These are phyloP conservation scores for Aspergillus neoniger DNA, from an alignment of 2,329 filamentous ascomycete species.

Conservation along the genomic window DNA sequence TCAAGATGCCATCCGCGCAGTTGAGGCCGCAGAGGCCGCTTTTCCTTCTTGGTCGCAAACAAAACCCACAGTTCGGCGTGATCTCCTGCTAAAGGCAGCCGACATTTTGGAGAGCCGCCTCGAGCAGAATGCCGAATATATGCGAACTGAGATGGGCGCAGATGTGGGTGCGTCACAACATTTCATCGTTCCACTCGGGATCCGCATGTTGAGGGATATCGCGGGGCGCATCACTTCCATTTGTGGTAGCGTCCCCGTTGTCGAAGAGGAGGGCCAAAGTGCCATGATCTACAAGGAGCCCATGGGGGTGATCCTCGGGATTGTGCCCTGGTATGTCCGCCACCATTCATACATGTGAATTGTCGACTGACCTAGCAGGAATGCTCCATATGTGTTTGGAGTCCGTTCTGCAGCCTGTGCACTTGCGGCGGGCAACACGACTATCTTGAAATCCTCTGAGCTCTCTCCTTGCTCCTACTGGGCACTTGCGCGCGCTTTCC, in stretches of 20 bases:
- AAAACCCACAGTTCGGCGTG: slow-evolving; percentile 62
- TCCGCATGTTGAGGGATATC: slow-evolving; percentile 50
- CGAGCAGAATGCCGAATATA: slow-evolving; percentile 60
- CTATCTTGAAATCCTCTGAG: slow-evolving; percentile 71
- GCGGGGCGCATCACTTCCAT: slow-evolving; percentile 52
- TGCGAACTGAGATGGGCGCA: slow-evolving; percentile 59
- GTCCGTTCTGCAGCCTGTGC: slow-evolving; percentile 59
- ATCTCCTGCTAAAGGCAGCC: slow-evolving; percentile 70
- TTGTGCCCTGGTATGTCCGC: slow-evolving; percentile 70
- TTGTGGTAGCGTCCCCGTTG: slow-evolving; percentile 51
- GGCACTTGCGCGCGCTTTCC: slow-evolving; percentile 62
- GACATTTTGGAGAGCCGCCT: slow-evolving; percentile 51
- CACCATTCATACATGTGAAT: not conserved
- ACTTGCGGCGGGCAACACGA: slow-evolving; percentile 70
- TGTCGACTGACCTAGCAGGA: slow-evolving; percentile 37
- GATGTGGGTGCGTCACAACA: slow-evolving; percentile 35
- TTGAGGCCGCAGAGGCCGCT: slow-evolving; percentile 62
- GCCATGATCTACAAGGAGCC: slow-evolving; percentile 72
- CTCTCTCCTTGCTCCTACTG: slow-evolving; percentile 63
- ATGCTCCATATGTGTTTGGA: slow-evolving; percentile 56
- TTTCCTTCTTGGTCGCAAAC: slow-evolving; percentile 67
- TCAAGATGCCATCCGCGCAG: slow-evolving; percentile 45
- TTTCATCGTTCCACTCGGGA: slow-evolving; percentile 34
- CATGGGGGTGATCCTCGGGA: slow-evolving; percentile 73
- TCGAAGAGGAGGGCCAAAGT: slow-evolving; percentile 53